Evolutionary conservation across 2,329 filamentous ascomycete genomes (phyloP).

Genomic region (Hymenoscyphus fraxineus): DNA sequence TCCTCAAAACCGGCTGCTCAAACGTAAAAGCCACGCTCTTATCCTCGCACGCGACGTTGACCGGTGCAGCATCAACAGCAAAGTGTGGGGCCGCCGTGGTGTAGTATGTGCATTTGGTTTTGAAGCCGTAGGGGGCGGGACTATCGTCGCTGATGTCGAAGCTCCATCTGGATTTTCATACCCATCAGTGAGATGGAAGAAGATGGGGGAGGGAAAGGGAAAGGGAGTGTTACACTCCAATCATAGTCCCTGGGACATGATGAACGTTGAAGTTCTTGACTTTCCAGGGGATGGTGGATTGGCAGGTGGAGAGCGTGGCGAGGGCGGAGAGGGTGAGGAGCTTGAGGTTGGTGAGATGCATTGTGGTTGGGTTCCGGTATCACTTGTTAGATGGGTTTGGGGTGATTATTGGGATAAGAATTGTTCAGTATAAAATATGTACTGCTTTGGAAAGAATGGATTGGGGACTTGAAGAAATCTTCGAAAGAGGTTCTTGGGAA

Average conservation of each 20-base stretch:
- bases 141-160: neutral
- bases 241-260: neutral
- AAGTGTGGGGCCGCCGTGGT: neutral
- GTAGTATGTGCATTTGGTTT: conserved; percentile 1
- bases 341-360: neutral
- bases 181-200: neutral
- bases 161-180: neutral
- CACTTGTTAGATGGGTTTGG: neutral
- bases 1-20: neutral
- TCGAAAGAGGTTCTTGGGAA: neutral
- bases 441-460: neutral
- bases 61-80: neutral
- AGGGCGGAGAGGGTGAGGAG: conserved; percentile 3
- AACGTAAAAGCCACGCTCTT: neutral
- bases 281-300: neutral
- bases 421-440: neutral
- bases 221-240: neutral
- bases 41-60: neutral
- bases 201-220: neutral
- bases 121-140: conserved; percentile 7
- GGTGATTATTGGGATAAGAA: neutral
- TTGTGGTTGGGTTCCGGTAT: neutral
- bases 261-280: neutral
- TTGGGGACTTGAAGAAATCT: neutral
- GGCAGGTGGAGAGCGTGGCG: neutral